Evolutionary conservation across 306 rosid genomes (phyloP), one percentile per base, ranked within the genome.

Genomic region (Fragaria ananassa): DNA sequence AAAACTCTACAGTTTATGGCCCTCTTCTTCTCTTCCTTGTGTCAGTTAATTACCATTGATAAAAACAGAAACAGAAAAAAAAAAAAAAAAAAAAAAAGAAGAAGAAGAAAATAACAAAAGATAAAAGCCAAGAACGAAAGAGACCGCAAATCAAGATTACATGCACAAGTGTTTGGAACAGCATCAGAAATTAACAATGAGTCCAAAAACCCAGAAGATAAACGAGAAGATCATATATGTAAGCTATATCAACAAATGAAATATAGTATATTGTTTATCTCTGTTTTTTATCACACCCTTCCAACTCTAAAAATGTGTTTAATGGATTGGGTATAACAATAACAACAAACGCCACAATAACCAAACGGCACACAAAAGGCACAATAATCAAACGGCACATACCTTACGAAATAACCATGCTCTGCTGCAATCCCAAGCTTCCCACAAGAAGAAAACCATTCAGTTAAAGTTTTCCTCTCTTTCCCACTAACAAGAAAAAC

Each of bases 401-500:
- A 93, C 98, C 93, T 90, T 72, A 90, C 84, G 57, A 89, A 93
- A 78, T 86, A 93, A 67, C 98, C 98, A 80, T 87, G 92, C 85
- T 93, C 98, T 51, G 98, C 98, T 70, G 96, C 96, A 41, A 93
- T 74, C 74, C 96, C 98, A 29, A 93, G 91, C 80, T 83, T 84
- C 74, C 81, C 87, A 65, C 98, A 90, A 19, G 90, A 83, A 50
- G 94, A 85, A 83, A 93, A 93, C 96, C 98, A 90, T 74, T 90
- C 87, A 0, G 84, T 77, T 54, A 90, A 81, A 79, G 89, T 87
- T 74, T 74, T 85, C 58, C 88, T 87, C 76, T 89, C 94, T 87
- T 83, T 93, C 78, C 94, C 96, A 83, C 98, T 93, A 31, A 90
- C 98, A 76, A 93, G 84, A 85, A 87, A 93, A 74, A 93, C 98